A percentile compares a stretch with the other conserved stretches of the same genome.
These are phyloP conservation scores for Primulina eburnea DNA, from an alignment of 257 asterid species.

Conservation along the genomic window DNA sequence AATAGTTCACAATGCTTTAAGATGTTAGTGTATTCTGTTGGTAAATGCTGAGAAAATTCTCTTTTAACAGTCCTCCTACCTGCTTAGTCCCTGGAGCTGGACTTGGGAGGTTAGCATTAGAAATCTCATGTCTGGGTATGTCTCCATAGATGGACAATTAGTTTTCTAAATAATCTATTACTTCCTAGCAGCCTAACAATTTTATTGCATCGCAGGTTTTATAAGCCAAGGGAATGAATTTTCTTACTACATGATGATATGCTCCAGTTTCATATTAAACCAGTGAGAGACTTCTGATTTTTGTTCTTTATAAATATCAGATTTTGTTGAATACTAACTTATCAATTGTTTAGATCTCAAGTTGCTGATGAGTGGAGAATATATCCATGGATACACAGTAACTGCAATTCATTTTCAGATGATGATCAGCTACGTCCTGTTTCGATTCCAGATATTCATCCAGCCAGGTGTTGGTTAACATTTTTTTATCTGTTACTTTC, in stretches of 20 bases:
- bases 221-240: conserved; percentile 95
- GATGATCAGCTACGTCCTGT: conserved; percentile 89
- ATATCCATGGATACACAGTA: conserved; percentile 98
- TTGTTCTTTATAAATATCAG: conserved; percentile 21
- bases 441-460: conserved; percentile 88
- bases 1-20: not conserved
- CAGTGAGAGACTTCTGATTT: conserved; percentile 45
- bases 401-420: conserved; percentile 85
- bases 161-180: conserved; percentile 14
- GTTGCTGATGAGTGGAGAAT: conserved; percentile 84
- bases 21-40: conserved; percentile 16
- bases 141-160: conserved; percentile 16
- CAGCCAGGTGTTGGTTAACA: conserved; percentile 68
- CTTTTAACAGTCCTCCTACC: conserved; percentile 68
- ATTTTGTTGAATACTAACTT: conserved; percentile 28
- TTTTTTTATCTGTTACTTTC: conserved; percentile 7
- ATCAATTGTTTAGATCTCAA: conserved; percentile 44
- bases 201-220: conserved; percentile 58
- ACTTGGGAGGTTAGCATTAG: conserved; percentile 96
- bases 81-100: conserved; percentile 99
- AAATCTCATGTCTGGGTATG: conserved; percentile 87
- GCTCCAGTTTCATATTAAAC: conserved; percentile 95
- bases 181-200: conserved; percentile 17
- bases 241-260: conserved; percentile 99
- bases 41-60: conserved; percentile 32